Evolutionary conservation across 2,329 filamentous ascomycete species (phyloP).

Genomic region (Hypoxylon sp.): DNA sequence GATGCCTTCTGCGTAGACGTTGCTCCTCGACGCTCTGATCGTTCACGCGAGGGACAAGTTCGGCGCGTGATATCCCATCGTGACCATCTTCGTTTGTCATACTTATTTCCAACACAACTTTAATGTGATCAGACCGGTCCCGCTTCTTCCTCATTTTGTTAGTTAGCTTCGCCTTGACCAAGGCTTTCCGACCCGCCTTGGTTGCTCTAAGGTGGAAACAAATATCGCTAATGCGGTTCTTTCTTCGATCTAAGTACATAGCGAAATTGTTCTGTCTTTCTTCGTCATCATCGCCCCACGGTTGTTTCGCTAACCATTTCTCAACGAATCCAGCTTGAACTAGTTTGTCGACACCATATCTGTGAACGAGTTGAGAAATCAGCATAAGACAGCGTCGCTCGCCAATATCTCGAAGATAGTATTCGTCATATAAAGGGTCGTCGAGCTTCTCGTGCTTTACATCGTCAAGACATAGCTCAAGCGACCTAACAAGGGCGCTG

Average conservation of each 20-base stretch:
- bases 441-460: constrained; percentile 66
- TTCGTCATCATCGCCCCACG: constrained; percentile 71
- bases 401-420: constrained; percentile 72
- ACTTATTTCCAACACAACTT: constrained; percentile 57
- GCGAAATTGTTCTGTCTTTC: constrained; percentile 70
- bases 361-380: constrained; percentile 70
- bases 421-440: constrained; percentile 74
- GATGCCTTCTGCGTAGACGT: constrained; percentile 79
- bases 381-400: constrained; percentile 74
- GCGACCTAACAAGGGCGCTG: constrained; percentile 71
- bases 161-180: constrained; percentile 66
- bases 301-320: constrained; percentile 81
- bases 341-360: constrained; percentile 70
- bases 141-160: constrained; percentile 54
- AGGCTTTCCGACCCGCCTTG: constrained; percentile 65
- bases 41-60: constrained; percentile 58
- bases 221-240: constrained; percentile 69
- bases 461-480: constrained; percentile 70
- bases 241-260: constrained; percentile 64
- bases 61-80: constrained; percentile 53
- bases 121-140: constrained; percentile 53
- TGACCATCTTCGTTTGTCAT: constrained; percentile 52
- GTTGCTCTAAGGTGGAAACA: constrained; percentile 65
- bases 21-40: constrained; percentile 77
- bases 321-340: constrained; percentile 77